Base-by-base conservation (phyloP, 1,284 basidiomycete species). In the Coniophora puteana region DNA sequence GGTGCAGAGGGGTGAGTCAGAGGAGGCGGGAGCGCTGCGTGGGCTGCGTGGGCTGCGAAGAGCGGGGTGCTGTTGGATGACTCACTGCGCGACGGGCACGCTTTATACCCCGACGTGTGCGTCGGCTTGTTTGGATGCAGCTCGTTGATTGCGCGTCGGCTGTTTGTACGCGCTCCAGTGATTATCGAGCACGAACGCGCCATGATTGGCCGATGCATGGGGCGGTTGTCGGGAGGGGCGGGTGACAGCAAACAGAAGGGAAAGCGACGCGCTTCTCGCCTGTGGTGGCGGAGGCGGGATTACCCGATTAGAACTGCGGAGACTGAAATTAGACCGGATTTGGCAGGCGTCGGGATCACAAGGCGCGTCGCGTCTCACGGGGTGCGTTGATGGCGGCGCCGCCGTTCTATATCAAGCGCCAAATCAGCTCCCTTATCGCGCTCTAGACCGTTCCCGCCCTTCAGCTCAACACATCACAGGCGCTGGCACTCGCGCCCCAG, bases 21-120 rank as follows among this genome's bases (percentile, higher is more conserved):
- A 39, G 34, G 40, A 33, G 23, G 10, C 13, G 27, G 13, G 24
- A 16, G 16, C 23, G 8, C 23, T 18, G 17, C 38, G 30, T 38
- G 23, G 3, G 23, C 22, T 12, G 23, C 37, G 36, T 23, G 45
- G 43, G 29, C 34, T 24, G 17, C 5, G 10, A 5, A 10, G 24
- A 26, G 21, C 20, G 25, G 44, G 4, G 35, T 20, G 10, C 42
- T 49, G 12, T 62, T 55, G 18, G 35, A 6, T 49, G 46, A 58
- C 48, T 54, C 47, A 40, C 51, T 38, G 13, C 40, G 38, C 8
- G 16, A 29, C 23, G 16, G 33, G 43, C 32, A 41, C 42, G 38
- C 58, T 49, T 62, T 63, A 59, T 62, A 63, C 40, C 46, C 45
- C 40, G 41, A 29, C 32, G 22, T 26, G 10, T 14, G 41, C 36